These are phyloP conservation scores for Erysimum cheiranthoides DNA, from an alignment of 345 rosid genomes.

Conservation along the genomic window DNA sequence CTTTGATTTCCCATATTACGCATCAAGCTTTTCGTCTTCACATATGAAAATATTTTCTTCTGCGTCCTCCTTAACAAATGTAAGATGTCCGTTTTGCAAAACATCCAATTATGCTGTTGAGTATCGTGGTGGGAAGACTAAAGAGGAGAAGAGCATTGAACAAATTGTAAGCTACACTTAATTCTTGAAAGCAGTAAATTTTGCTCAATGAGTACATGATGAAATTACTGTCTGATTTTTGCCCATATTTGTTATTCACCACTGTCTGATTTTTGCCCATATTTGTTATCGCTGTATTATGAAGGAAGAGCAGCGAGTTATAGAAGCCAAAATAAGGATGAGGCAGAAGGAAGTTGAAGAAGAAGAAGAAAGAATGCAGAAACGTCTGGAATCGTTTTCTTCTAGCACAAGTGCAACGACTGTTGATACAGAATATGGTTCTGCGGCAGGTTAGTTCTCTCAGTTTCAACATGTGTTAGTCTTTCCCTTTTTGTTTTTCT, in stretches of 20 bases:
- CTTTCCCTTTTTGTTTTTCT: neutral
- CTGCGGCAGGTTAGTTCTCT: conserved; percentile 54
- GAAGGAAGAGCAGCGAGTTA: conserved; percentile 94
- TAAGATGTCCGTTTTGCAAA: conserved; percentile 94
- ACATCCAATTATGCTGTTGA: conserved; percentile 88
- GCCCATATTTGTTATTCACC: too few relatives aligned
- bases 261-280: neutral
- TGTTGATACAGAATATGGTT: conserved; percentile 57
- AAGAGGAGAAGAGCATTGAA: conserved; percentile 91
- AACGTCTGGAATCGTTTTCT: conserved; percentile 67
- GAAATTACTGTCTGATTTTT: conserved; percentile 4
- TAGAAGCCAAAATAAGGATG: conserved; percentile 91
- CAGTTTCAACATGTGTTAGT: neutral
- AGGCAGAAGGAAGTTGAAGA: conserved; percentile 84
- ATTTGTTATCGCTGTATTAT: conserved; percentile 18
- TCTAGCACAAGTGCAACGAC: conserved; percentile 53
- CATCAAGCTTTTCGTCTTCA: conserved; percentile 11
- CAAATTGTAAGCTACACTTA: conserved; percentile 64
- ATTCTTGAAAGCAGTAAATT: neutral
- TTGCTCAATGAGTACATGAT: neutral
- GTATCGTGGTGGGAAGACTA: conserved; percentile 84
- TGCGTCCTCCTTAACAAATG: conserved; percentile 52
- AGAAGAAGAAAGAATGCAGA: conserved; percentile 78
- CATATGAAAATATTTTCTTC: neutral
- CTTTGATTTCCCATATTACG: conserved; percentile 37